Evolutionary conservation across 1,139 yeast genomes (phyloP), one percentile per base, ranked within the genome.

Genomic region (Sugiyamaella xylanicola): DNA sequence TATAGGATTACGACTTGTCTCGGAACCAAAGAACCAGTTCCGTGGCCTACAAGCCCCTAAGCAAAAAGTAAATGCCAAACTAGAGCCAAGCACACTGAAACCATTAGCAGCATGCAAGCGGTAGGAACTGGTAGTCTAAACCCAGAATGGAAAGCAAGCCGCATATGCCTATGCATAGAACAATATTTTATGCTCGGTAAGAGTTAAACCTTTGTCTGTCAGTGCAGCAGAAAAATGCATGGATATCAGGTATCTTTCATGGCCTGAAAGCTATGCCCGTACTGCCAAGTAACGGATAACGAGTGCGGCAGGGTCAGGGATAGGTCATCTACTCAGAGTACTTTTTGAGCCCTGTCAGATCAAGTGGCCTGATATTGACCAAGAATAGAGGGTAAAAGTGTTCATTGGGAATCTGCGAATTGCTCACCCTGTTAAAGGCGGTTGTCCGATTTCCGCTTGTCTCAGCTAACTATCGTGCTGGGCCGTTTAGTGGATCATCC

Each of bases 71-170:
- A 41, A 15, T 21, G 4, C 16, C 32, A 21, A 16, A 13, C 16
- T 16, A 43, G 16, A 9, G 37, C 25, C 9, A 15, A 43, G 47
- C 47, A 43, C 19, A 25, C 15, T 32, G 37, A 13, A 32, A 32
- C 37, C 37, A 43, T 21, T 37, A 43, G 49, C 49, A 21, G 35
- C 22, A 48, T 48, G 52, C 52, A 48, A 40, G 52, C 40, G 15
- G 46, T 32, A 32, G 37, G 19, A 40, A 41, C 29, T 39, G 29
- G 17, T 32, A 41, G 40, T 29, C 52, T 48, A 48, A 37, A n/a
- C 51, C 44, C 29, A 20, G 44, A 37, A 17, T 48, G 51, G 51
- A 16, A 46, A 46, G n/a, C 51, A 27, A 40, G 52, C 52, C 52
- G 52, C 52, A 41, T 48, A 29, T 13, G 7, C 25, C 36, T 35